Evolutionary conservation across 2,329 filamentous ascomycete genomes (phyloP).

Genomic region (Cladophialophora psammophila): DNA sequence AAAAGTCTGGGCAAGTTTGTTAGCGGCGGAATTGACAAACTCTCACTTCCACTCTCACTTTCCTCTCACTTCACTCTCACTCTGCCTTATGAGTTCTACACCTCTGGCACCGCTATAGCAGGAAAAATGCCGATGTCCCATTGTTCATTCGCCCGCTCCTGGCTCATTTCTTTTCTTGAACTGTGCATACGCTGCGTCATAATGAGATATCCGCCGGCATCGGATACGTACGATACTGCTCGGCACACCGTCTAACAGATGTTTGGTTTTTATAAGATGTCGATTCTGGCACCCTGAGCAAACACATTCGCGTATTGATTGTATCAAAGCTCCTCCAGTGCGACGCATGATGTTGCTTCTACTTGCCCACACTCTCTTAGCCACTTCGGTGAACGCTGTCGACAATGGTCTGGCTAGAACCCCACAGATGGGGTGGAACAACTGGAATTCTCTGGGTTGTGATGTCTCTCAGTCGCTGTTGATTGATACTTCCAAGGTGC

Average conservation of each 20-base stretch:
- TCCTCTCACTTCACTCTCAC: background rate
- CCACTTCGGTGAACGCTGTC: slow-evolving; percentile 39
- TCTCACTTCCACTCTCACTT: background rate
- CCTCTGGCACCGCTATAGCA: background rate
- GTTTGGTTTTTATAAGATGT: background rate
- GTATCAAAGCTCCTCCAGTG: background rate
- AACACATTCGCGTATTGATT: background rate
- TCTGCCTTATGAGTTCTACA: background rate
- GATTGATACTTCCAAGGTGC: slow-evolving; percentile 55
- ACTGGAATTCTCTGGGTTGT: slow-evolving; percentile 58
- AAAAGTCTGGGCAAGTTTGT: slow-evolving; percentile 10
- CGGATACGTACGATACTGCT: background rate
- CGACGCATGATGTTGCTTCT: slow-evolving; percentile 21
- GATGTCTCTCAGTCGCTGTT: slow-evolving; percentile 57
- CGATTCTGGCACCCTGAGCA: background rate
- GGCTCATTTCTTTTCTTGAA: background rate
- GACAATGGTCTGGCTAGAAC: slow-evolving; percentile 53
- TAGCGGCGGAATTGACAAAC: slow-evolving; percentile 12
- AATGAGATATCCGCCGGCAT: background rate
- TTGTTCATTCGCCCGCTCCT: background rate
- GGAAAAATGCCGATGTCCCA: background rate
- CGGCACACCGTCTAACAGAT: background rate
- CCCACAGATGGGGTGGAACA: slow-evolving; percentile 57
- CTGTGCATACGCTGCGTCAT: background rate
- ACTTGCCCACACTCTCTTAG: slow-evolving; percentile 30